These are phyloP conservation scores for Copromyces sp. DNA, from an alignment of 495 filamentous ascomycete species.

Conservation along the genomic window DNA sequence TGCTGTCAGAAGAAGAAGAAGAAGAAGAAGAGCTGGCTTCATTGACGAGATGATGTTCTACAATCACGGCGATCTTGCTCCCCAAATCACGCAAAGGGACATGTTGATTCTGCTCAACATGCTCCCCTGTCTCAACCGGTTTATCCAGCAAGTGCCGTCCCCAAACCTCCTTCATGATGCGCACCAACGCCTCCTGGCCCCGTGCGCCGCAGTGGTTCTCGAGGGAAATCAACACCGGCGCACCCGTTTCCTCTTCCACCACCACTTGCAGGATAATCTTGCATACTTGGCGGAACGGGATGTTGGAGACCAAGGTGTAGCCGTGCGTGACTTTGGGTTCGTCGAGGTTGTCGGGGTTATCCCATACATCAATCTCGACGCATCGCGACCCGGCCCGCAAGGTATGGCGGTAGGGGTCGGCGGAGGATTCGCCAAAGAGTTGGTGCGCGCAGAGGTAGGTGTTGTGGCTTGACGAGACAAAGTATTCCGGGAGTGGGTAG, in stretches of 20 bases:
- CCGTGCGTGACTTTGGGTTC: slow-evolving; percentile 50
- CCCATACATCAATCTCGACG: slow-evolving; percentile 50
- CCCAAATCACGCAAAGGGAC: slow-evolving; percentile 38
- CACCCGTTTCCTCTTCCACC: slow-evolving; percentile 33
- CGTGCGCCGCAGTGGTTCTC: slow-evolving; percentile 42
- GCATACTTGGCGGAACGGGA: slow-evolving; percentile 43
- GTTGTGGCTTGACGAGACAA: slow-evolving; percentile 73
- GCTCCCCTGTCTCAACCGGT: slow-evolving; percentile 32
- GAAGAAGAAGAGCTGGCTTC: slow-evolving; percentile 22
- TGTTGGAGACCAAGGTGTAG: slow-evolving; percentile 44
- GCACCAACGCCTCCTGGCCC: slow-evolving; percentile 38
- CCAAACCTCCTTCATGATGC: slow-evolving; percentile 46
- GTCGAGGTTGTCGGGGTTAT: slow-evolving; percentile 34
- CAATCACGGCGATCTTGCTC: slow-evolving; percentile 43
- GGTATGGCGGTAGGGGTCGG: slow-evolving; percentile 37
- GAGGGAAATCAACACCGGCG: slow-evolving; percentile 42
- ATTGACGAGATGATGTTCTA: slow-evolving; percentile 44
- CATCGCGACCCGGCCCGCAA: slow-evolving; percentile 41
- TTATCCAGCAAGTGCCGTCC: slow-evolving; percentile 39
- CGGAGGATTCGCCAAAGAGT: slow-evolving; percentile 37
- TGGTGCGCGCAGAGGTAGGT: slow-evolving; percentile 48
- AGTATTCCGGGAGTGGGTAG: slow-evolving; percentile 44
- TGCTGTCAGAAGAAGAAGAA: slow-evolving; percentile 10
- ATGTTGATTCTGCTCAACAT: slow-evolving; percentile 26
- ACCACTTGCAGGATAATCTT: slow-evolving; percentile 40